phyloP scores from a whole-genome alignment of 306 rosid genomes.

The Quercus variabilis region DNA sequence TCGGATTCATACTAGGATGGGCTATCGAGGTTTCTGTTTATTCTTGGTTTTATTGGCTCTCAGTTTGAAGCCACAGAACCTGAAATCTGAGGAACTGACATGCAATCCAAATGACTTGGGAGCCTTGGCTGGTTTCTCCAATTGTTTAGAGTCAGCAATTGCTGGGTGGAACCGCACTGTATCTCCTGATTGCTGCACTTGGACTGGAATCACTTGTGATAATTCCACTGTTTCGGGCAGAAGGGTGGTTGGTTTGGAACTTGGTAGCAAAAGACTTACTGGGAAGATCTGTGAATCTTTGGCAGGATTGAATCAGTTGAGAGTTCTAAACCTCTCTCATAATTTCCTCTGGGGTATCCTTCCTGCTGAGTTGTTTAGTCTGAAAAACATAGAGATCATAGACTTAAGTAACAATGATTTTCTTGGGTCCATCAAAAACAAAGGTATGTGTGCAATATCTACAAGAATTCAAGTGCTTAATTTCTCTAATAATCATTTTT shows the following conservation, averaged over 20 bases:
- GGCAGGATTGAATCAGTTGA: too few species aligned
- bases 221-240: too few species aligned
- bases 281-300: too few species aligned
- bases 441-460: too few species aligned
- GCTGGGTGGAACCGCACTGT: slow-evolving; percentile 20
- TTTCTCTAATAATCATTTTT: too few species aligned
- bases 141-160: background rate
- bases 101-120: too few species aligned
- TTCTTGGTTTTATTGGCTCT: background rate
- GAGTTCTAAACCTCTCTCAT: too few species aligned
- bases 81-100: slow-evolving; percentile 18
- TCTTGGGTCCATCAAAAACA: background rate
- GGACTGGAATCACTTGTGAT: slow-evolving; percentile 16
- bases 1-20: background rate
- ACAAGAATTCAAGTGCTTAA: too few species aligned
- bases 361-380: background rate
- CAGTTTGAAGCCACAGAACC: background rate
- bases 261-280: too few species aligned
- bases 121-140: too few species aligned
- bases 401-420: slow-evolving; percentile 26
- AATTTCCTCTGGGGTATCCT: slow-evolving; percentile 6
- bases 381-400: slow-evolving; percentile 21
- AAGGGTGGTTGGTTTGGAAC: too few species aligned
- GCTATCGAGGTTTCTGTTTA: background rate
- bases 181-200: slow-evolving; percentile 23